Base-by-base conservation (phyloP, 257 asterid species). In the Echites panduratus region DNA sequence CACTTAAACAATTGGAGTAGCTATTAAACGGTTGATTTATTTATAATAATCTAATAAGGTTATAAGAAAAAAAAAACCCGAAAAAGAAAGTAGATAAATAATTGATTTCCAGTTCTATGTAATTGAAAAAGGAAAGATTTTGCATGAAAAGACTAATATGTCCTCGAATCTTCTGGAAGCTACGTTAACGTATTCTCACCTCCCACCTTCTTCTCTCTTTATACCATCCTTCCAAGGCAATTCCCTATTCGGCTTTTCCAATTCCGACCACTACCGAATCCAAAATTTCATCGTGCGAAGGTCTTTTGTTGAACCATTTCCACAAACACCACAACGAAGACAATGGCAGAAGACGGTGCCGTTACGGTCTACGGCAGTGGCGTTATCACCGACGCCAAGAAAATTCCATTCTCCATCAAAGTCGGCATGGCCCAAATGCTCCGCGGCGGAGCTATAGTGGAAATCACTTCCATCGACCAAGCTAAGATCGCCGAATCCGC, bases 401-500 rank as follows among this genome's bases (percentile, higher is more conserved):
- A 91, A 76, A 87, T 79, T 50, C 72, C 91, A 0, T 87, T 92
- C 82, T 82, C 96, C 38, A 80, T 87, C 80, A 92, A 92, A 68
- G 92, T 88, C 14, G 92, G 87, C 50, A 81, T 87, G 47, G 94
- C 92, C 17, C 96, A 87, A 75, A 80, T 86, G 87, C 96, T 92
- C 71, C 96, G 96, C 52, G 96, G 96, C 75, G 98, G 98, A 48
- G 92, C 86, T 41, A 82, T 85, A 66, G 89, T 89, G 56, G 94
- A 88, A 76, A 96, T 92, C 77, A 66, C 78, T 50, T 76, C 47
- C 41, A 79, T 84, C n/a, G 85, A 87, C 63, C 96, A 92, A 74
- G 96, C 98, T 4, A 89, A 84, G 79, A 92, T 80, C 80, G 96
- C 96, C 0, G 98, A 92, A 70, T 86, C 91, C 11, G 92, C 96